Percentiles rank a stretch among this genome's conserved stretches.
These are phyloP conservation scores for Candida orba DNA, from an alignment of 805 yeast genomes.

Conservation along the genomic window DNA sequence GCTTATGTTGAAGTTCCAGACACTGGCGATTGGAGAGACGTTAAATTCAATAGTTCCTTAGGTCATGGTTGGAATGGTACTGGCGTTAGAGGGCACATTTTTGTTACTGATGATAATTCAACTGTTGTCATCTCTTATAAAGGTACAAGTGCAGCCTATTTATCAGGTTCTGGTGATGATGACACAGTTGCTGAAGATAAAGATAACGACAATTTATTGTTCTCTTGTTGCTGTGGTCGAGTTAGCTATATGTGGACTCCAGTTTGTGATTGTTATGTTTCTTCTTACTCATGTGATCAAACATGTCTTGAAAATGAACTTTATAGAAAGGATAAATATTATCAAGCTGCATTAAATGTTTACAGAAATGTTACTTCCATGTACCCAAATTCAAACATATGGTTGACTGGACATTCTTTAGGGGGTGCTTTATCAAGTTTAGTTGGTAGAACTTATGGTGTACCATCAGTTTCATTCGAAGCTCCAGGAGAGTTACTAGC, in stretches of 20 bases:
- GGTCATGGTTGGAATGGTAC: slow-evolving; percentile 82
- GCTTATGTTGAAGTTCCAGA: slow-evolving; percentile 79
- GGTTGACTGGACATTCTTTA: slow-evolving; percentile 93
- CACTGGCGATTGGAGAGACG: slow-evolving; percentile 83
- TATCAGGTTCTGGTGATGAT: slow-evolving; percentile 73
- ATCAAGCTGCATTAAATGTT: slow-evolving; percentile 68
- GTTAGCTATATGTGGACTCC: slow-evolving; percentile 88
- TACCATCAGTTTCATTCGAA: slow-evolving; percentile 86
- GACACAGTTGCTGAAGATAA: slow-evolving; percentile 82
- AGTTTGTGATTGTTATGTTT: slow-evolving; percentile 88
- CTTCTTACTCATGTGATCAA: slow-evolving; percentile 82
- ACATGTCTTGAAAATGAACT: slow-evolving; percentile 76
- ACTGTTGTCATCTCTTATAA: slow-evolving; percentile 74
- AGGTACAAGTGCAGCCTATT: slow-evolving; percentile 84
- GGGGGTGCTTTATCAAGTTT: slow-evolving; percentile 85
- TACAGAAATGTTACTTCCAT: slow-evolving; percentile 60
- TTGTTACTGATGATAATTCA: slow-evolving; percentile 51
- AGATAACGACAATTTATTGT: slow-evolving; percentile 77
- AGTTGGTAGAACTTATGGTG: slow-evolving; percentile 81
- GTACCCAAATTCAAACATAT: slow-evolving; percentile 68
- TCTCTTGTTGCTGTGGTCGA: slow-evolving; percentile 95
- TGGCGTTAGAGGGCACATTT: slow-evolving; percentile 89
- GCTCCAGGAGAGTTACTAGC: slow-evolving; percentile 92
- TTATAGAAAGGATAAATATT: slow-evolving; percentile 70
- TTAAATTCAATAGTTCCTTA: slow-evolving; percentile 49